These are phyloP conservation scores for Fraxinus angustifolia DNA, from an alignment of 305 asterid species.

Conservation along the genomic window DNA sequence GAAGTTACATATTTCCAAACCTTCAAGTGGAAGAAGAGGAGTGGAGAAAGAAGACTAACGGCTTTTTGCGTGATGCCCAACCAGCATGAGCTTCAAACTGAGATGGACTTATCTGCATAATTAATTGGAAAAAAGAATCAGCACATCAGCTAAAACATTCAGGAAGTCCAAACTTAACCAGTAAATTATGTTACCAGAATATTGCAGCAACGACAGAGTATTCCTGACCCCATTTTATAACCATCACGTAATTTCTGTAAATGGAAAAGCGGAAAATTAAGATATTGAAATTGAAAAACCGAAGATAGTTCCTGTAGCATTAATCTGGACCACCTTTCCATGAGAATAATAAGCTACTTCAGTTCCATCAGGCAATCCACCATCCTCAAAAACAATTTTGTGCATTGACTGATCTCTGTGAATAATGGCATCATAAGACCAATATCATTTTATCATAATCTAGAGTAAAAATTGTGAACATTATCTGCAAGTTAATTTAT, in stretches of 20 bases:
- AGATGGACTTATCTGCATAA: slow-evolving; percentile 94
- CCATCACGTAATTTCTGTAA: slow-evolving; percentile 51
- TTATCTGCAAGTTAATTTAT: slow-evolving; percentile 7
- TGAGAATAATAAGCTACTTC: slow-evolving; percentile 53
- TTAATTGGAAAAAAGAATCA: slow-evolving; percentile 34
- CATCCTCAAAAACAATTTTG: slow-evolving; percentile 49
- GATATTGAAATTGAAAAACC: not conserved
- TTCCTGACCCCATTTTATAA: slow-evolving; percentile 48
- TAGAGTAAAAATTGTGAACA: not conserved
- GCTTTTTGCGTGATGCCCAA: slow-evolving; percentile 69
- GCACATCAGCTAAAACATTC: slow-evolving; percentile 14
- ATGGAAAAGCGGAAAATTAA: slow-evolving; percentile 5
- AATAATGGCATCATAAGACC: not conserved
- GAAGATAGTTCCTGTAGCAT: not conserved
- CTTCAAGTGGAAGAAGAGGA: not conserved
- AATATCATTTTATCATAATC: not conserved
- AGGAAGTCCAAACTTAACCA: not conserved
- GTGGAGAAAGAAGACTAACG: slow-evolving; percentile 36
- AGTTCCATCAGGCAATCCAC: slow-evolving; percentile 58
- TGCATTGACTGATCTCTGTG: slow-evolving; percentile 56
- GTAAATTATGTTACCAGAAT: slow-evolving; percentile 35
- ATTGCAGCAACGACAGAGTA: slow-evolving; percentile 52
- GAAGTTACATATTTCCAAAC: not conserved
- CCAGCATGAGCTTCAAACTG: slow-evolving; percentile 99
- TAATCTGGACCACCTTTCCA: slow-evolving; percentile 47